These are phyloP conservation scores for Termitomyces sp. DNA, from an alignment of 768 basidiomycete species.

Conservation along the genomic window DNA sequence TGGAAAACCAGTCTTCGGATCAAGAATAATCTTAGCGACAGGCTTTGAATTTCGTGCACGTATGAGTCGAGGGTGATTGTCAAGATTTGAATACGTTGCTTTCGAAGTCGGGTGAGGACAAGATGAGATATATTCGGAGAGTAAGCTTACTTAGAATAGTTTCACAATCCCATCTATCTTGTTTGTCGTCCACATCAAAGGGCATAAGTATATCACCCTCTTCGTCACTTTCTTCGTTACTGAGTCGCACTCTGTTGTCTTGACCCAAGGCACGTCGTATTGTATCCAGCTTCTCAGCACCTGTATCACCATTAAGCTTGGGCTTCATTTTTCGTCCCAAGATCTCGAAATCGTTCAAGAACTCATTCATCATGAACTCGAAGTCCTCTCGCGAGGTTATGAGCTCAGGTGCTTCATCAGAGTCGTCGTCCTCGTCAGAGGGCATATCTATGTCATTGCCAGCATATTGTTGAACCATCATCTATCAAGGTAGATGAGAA, in stretches of 20 bases:
- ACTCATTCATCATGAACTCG: slow-evolving; percentile 87
- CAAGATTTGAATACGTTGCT: slow-evolving; percentile 97
- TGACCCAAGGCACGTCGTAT: slow-evolving; percentile 75
- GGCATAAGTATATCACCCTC: slow-evolving; percentile 34
- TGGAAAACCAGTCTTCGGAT: slow-evolving; percentile 77
- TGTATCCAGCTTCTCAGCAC: slow-evolving; percentile 74
- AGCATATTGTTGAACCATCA: slow-evolving; percentile 76
- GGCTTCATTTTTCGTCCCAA: slow-evolving; percentile 82
- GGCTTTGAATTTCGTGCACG: slow-evolving; percentile 50
- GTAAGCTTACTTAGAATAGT: slow-evolving; percentile 78
- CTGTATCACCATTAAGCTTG: slow-evolving; percentile 66
- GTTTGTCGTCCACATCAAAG: slow-evolving; percentile 49
- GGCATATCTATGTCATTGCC: slow-evolving; percentile 43
- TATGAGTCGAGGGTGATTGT: slow-evolving; percentile 93
- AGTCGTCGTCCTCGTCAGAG: slow-evolving; percentile 31
- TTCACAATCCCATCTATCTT: slow-evolving; percentile 93
- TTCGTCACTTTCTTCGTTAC: slow-evolving; percentile 37
- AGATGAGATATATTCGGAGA: neutral
- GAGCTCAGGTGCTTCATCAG: slow-evolving; percentile 66
- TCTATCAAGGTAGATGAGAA: slow-evolving; percentile 22
- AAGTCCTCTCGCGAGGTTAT: slow-evolving; percentile 87
- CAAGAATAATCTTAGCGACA: slow-evolving; percentile 61
- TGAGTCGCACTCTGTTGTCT: slow-evolving; percentile 49
- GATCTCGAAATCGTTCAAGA: slow-evolving; percentile 87
- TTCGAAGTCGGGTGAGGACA: slow-evolving; percentile 4